A percentile compares a stretch with the other conserved stretches of the same genome.
These are phyloP conservation scores for Fagopyrum esculentum DNA, from an alignment of 148 eudicot genomes.

Conservation along the genomic window DNA sequence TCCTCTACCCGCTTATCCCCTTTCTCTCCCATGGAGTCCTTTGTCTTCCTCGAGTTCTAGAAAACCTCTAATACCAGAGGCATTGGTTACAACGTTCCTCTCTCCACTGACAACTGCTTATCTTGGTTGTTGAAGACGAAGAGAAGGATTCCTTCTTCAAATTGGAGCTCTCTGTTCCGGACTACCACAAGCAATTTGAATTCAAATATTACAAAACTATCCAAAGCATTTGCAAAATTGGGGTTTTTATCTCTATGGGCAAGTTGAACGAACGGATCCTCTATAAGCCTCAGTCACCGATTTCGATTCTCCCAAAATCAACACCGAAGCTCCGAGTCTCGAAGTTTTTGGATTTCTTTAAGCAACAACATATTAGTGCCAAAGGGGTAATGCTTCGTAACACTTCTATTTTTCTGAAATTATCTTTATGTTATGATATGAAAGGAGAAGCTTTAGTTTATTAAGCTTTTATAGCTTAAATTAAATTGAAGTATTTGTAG, in stretches of 20 bases:
- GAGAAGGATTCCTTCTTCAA: conserved; percentile 8
- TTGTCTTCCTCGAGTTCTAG: conserved; percentile 62
- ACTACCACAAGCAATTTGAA: not conserved
- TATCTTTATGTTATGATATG: no score
- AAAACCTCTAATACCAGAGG: conserved; percentile 24
- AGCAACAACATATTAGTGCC: no score
- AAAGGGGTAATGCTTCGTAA: no score
- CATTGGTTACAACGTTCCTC: not conserved
- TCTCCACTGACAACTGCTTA: not conserved
- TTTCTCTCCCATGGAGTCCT: conserved; percentile 34
- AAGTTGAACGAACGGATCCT: not conserved
- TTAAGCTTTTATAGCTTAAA: no score
- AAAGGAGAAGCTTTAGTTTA: no score
- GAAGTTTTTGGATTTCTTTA: no score
- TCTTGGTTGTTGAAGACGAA: not conserved
- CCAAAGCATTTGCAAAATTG: not conserved
- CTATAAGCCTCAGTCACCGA: conserved; percentile 34
- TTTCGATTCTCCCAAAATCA: conserved; percentile 20
- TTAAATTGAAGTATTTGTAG: no score
- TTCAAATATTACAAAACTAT: not conserved
- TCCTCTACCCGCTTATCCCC: not conserved
- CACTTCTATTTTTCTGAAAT: no score
- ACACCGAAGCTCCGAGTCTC: conserved; percentile 27
- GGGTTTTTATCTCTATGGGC: not conserved
- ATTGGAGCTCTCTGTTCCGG: not conserved